A percentile compares a stretch with the other conserved stretches of the same genome.
phyloP scores from a whole-genome alignment of 2,329 filamentous ascomycete species.

The Venturia carpophila region DNA sequence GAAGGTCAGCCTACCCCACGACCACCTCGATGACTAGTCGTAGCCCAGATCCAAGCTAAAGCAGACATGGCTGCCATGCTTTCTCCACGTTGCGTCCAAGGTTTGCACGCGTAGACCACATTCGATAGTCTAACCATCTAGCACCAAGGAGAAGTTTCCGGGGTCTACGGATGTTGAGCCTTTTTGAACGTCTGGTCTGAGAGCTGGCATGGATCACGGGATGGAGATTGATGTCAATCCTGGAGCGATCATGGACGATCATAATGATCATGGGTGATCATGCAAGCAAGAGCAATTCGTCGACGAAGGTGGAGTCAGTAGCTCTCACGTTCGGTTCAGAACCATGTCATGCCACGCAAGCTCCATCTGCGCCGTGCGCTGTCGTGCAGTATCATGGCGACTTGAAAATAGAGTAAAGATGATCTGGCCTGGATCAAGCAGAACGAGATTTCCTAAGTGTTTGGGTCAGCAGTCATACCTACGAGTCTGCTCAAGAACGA shows the following conservation, averaged over 20 bases:
- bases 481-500: not conserved
- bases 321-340: not conserved
- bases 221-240: not conserved
- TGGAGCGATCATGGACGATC: not conserved
- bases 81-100: not conserved
- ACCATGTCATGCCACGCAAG: not conserved
- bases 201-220: not conserved
- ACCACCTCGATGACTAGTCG: not conserved
- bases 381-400: not conserved
- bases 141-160: not conserved
- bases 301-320: not conserved
- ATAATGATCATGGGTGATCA: not conserved
- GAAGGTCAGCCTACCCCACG: not conserved
- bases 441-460: too few species aligned
- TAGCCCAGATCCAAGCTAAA: not conserved
- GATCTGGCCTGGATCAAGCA: too few species aligned
- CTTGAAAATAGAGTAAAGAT: not conserved
- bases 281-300: not conserved
- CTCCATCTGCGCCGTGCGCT: not conserved
- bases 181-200: not conserved
- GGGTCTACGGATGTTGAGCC: not conserved
- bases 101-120: not conserved
- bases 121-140: too few species aligned
- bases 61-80: not conserved
- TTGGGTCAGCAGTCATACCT: not conserved